Percentiles rank a stretch among this genome's conserved stretches.
phyloP scores from a whole-genome alignment of 225 moss, liverwort and hornwort species.

The Anthoceros angustus region DNA sequence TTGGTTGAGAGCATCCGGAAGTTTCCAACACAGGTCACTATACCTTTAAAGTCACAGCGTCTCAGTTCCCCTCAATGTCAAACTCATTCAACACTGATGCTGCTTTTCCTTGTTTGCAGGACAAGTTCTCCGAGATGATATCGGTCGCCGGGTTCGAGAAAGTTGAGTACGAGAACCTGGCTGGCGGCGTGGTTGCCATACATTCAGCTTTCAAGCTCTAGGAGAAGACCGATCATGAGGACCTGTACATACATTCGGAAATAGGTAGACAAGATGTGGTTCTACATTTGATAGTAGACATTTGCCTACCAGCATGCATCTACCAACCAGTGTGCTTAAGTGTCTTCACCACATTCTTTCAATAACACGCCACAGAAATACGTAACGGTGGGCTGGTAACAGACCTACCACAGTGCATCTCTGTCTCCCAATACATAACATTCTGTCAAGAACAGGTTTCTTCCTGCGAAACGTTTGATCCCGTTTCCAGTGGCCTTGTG shows the following conservation, averaged over 20 bases:
- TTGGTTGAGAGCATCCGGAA: slow-evolving; percentile 88
- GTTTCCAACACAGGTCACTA: slow-evolving; percentile 63
- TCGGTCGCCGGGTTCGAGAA: slow-evolving; percentile 66
- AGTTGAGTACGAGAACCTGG: slow-evolving; percentile 82
- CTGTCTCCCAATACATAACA: not conserved
- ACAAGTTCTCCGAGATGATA: slow-evolving; percentile 73
- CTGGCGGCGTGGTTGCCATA: slow-evolving; percentile 87
- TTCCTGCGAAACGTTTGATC: no score
- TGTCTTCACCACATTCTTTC: not conserved
- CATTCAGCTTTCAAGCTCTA: slow-evolving; percentile 89
- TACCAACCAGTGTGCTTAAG: not conserved
- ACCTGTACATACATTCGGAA: not conserved
- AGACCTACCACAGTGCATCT: not conserved
- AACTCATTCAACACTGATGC: not conserved
- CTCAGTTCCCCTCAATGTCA: not conserved
- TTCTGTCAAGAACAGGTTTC: no score
- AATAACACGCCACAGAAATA: not conserved
- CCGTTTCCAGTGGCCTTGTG: no score
- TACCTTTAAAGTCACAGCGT: not conserved
- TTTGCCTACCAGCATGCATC: no score
- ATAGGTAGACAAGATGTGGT: not conserved
- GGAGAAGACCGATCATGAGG: not conserved
- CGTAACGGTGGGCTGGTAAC: not conserved
- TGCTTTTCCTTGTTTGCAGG: slow-evolving; percentile 28
- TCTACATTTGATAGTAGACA: no score